phyloP scores from a whole-genome alignment of 2,329 filamentous ascomycete genomes.

The Graphiopsis chlorocephala region DNA sequence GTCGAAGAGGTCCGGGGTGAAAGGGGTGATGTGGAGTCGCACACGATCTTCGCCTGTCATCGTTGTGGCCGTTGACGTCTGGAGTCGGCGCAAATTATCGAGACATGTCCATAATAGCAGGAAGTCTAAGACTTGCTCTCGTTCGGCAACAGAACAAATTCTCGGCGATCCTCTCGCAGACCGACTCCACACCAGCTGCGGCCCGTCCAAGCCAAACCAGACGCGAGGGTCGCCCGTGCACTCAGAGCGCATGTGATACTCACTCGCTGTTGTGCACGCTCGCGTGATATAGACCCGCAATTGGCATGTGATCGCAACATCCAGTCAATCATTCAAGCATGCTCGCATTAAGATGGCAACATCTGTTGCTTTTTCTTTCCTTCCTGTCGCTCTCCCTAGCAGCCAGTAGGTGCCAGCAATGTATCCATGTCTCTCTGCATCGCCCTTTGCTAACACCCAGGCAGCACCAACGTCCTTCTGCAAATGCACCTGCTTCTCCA shows the following conservation, averaged over 20 bases:
- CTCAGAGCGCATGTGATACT: constrained; percentile 1
- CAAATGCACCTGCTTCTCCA: constrained; percentile 68
- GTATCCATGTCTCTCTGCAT: constrained; percentile 19
- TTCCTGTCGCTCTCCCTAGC: constrained; percentile 42
- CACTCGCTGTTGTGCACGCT: background rate
- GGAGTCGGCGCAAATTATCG: background rate
- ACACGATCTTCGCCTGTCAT: constrained; percentile 25
- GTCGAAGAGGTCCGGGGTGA: constrained; percentile 71
- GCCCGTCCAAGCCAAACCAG: background rate
- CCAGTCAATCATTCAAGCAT: constrained; percentile 5
- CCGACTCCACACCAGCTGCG: constrained; percentile 5
- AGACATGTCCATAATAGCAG: background rate
- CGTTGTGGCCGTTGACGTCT: background rate
- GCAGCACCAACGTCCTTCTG: constrained; percentile 62
- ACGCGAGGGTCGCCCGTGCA: background rate
- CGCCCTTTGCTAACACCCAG: background rate
- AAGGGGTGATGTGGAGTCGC: constrained; percentile 83
- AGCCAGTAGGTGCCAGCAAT: constrained; percentile 35
- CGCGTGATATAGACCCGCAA: constrained; percentile 1
- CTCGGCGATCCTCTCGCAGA: background rate
- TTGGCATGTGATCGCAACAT: background rate
- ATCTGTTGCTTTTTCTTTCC: constrained; percentile 29
- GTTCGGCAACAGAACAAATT: constrained; percentile 13
- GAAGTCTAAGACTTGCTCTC: background rate
- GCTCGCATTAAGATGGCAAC: constrained; percentile 22